A percentile compares a stretch with the other conserved stretches of the same genome.
Conservation (phyloP, 805 yeast species). For the Hagleromyces aurorensis region DNA sequence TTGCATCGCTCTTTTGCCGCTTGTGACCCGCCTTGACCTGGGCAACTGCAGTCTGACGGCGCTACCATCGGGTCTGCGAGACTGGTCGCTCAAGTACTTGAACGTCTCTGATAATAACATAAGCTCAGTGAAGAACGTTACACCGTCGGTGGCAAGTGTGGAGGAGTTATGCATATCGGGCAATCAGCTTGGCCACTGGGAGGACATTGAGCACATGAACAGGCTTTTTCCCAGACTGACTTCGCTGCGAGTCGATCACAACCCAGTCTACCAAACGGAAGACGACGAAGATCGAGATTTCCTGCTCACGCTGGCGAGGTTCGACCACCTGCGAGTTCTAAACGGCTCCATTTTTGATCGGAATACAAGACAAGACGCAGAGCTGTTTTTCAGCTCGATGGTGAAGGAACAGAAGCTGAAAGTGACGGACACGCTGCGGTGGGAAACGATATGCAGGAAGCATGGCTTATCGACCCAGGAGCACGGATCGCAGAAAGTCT, state of each 20-base stretch:
- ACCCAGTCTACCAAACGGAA: conserved; percentile 40
- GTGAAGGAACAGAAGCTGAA: conserved; percentile 29
- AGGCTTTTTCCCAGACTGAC: conserved; percentile 35
- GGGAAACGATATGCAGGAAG: conserved; percentile 10
- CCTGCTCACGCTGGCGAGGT: conserved; percentile 40
- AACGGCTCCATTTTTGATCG: conserved; percentile 49
- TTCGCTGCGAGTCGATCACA: conserved; percentile 42
- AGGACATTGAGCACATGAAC: conserved; percentile 38
- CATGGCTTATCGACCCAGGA: conserved; percentile 10
- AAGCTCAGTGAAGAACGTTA: conserved; percentile 6
- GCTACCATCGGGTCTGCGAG: conserved; percentile 7
- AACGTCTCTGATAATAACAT: conserved; percentile 11
- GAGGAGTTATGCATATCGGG: conserved; percentile 41
- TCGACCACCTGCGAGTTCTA: conserved; percentile 33
- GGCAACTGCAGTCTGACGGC: conserved; percentile 14
- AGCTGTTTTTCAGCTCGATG: conserved; percentile 53
- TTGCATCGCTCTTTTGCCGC: conserved; percentile 5
- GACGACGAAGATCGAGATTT: conserved; percentile 14
- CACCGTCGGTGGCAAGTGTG: conserved; percentile 17
- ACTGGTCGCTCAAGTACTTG: conserved; percentile 4
- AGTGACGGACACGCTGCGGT: conserved; percentile 39
- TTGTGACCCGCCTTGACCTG: conserved; percentile 15
- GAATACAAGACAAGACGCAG: conserved; percentile 54
- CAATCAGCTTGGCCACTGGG: conserved; percentile 43
- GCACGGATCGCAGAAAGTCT: background rate